A percentile compares a stretch with the other conserved stretches of the same genome.
Conservation (phyloP, 257 asterid genomes). For the Solanum sitiens region DNA sequence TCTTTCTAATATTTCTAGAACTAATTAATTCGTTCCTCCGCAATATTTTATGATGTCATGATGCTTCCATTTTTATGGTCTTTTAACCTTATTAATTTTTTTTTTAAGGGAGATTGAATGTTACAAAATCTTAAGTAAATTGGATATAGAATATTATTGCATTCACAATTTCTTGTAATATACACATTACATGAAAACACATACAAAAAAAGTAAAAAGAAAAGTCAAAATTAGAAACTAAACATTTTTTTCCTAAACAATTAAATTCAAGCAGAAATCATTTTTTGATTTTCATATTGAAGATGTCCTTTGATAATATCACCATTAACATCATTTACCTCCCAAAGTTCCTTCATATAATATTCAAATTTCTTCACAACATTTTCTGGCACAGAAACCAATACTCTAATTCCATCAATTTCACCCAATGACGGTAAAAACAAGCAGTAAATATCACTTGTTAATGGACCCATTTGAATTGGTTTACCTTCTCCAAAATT, state of each 20-base stretch:
- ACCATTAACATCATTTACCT: slow-evolving; percentile 6
- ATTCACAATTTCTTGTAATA: background rate
- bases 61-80: background rate
- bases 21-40: no score
- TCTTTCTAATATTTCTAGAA: no score
- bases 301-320: slow-evolving; percentile 17
- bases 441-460: slow-evolving; percentile 61
- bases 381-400: slow-evolving; percentile 58
- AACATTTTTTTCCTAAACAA: background rate
- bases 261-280: slow-evolving; percentile 29
- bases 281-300: slow-evolving; percentile 23
- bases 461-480: slow-evolving; percentile 59
- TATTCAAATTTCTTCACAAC: slow-evolving; percentile 38
- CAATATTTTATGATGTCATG: no score
- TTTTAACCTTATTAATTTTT: no score
- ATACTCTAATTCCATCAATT: slow-evolving; percentile 34
- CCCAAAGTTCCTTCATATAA: slow-evolving; percentile 41
- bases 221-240: background rate
- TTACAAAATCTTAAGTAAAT: background rate
- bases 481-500: slow-evolving; percentile 78
- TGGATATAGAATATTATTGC: background rate
- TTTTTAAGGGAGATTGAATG: background rate
- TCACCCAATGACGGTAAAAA: slow-evolving; percentile 54
- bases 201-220: no score
- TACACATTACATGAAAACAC: background rate